These are phyloP conservation scores for Baudoinia panamericana DNA, from an alignment of 495 filamentous ascomycete species.

Conservation along the genomic window DNA sequence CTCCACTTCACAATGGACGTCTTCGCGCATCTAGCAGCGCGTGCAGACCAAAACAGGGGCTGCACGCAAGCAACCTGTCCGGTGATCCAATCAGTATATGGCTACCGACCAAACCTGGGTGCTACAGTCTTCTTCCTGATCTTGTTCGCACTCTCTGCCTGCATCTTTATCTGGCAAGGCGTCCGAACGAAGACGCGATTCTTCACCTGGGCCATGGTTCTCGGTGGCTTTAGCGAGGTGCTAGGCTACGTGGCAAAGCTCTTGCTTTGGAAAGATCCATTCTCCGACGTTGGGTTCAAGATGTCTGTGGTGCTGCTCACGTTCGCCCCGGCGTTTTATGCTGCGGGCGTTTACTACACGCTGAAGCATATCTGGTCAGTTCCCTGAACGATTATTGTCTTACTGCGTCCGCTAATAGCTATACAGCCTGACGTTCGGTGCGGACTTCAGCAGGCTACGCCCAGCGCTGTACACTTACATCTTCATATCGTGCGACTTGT, in stretches of 20 bases:
- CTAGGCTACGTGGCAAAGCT: slow-evolving; percentile 21
- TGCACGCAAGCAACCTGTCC: slow-evolving; percentile 15
- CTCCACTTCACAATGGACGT: slow-evolving; percentile 1
- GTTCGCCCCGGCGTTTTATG: slow-evolving; percentile 44
- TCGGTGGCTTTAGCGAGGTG: slow-evolving; percentile 15
- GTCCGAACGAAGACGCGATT: slow-evolving; percentile 8
- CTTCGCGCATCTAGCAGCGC: slow-evolving; percentile 1
- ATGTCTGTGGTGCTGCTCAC: slow-evolving; percentile 39
- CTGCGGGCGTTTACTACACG: slow-evolving; percentile 48
- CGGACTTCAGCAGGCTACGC: slow-evolving; percentile 11
- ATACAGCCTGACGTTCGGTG: slow-evolving; percentile 14
- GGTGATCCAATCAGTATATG: slow-evolving; percentile 11
- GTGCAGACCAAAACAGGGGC: slow-evolving; percentile 7
- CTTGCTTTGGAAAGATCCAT: slow-evolving; percentile 16
- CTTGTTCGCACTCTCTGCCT: slow-evolving; percentile 17
- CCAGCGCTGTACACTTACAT: slow-evolving; percentile 19
- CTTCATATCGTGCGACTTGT: slow-evolving; percentile 22
- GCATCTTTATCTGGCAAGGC: slow-evolving; percentile 13
- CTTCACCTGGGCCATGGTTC: slow-evolving; percentile 22
- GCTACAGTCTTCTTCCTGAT: slow-evolving; percentile 19
- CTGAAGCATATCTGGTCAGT: slow-evolving; percentile 25
- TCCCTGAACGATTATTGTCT: background rate
- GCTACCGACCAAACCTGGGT: slow-evolving; percentile 16
- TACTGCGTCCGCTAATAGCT: background rate
- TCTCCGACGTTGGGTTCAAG: slow-evolving; percentile 20